Conservation (phyloP, 2,329 filamentous ascomycete genomes). For the Scolecobasidium constrictum region DNA sequence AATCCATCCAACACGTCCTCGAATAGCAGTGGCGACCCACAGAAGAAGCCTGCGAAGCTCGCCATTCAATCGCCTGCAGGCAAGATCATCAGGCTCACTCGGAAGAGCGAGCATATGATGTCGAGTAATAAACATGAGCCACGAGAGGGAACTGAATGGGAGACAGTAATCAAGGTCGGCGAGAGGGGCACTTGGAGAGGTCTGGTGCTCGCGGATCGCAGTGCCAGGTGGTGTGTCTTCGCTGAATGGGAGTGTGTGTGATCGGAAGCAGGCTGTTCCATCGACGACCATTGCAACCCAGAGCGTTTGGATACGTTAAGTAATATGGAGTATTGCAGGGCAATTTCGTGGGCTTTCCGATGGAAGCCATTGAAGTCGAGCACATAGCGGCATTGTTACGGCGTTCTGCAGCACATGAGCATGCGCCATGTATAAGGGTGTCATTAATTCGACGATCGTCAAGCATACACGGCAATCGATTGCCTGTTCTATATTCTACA, state of each 20-base stretch:
- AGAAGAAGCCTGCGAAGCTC: slow-evolving; percentile 80
- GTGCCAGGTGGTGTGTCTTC: slow-evolving; percentile 84
- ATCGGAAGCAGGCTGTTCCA: slow-evolving; percentile 11
- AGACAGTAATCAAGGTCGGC: slow-evolving; percentile 83
- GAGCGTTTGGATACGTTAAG: no score
- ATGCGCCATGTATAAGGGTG: no score
- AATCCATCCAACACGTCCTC: slow-evolving; percentile 42
- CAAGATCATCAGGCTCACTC: slow-evolving; percentile 81
- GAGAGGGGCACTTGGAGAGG: slow-evolving; percentile 74
- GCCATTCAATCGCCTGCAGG: slow-evolving; percentile 90
- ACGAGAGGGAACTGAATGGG: slow-evolving; percentile 68
- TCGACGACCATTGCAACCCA: no score
- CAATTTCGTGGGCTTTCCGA: no score
- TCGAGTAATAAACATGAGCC: slow-evolving; percentile 40
- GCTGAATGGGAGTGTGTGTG: slow-evolving; percentile 66
- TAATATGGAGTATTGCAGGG: no score
- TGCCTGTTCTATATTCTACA: no score
- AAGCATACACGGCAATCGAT: no score
- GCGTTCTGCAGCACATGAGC: no score
- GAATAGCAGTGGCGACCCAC: slow-evolving; percentile 32
- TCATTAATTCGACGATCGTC: no score
- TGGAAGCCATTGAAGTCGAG: no score
- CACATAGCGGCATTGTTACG: no score
- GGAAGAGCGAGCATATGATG: slow-evolving; percentile 60
- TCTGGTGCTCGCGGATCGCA: slow-evolving; percentile 71